Evolutionary conservation across 768 basidiomycete genomes (phyloP).

Genomic region (Piloderma croceum): DNA sequence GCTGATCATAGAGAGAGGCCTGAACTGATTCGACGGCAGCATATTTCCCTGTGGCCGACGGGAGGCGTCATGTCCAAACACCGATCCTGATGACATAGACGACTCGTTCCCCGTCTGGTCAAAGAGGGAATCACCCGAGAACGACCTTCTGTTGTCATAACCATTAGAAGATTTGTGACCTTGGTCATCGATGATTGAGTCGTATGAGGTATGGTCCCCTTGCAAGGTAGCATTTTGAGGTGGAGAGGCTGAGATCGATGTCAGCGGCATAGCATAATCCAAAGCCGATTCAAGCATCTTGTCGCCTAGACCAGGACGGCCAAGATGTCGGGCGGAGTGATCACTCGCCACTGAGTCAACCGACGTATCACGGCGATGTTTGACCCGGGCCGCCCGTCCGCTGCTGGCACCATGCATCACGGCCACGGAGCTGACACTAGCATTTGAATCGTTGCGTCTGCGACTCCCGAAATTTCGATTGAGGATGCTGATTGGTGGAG

Average conservation of each 20-base stretch:
- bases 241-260: conserved; percentile 64
- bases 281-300: conserved; percentile 75
- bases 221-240: conserved; percentile 34
- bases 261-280: conserved; percentile 49
- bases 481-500: conserved; percentile 67
- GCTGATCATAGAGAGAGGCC: conserved; percentile 63
- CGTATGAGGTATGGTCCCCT: conserved; percentile 41
- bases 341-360: conserved; percentile 65
- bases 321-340: conserved; percentile 50
- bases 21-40: conserved; percentile 47
- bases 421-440: conserved; percentile 54
- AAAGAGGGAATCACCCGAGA: conserved; percentile 50
- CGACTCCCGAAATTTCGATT: conserved; percentile 55
- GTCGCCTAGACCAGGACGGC: conserved; percentile 73
- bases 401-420: conserved; percentile 48
- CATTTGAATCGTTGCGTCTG: conserved; percentile 52
- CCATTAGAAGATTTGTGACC: too few relatives aligned
- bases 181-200: conserved; percentile 62
- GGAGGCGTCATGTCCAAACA: conserved; percentile 47
- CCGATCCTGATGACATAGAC: conserved; percentile 51
- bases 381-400: conserved; percentile 55
- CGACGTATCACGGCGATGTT: conserved; percentile 51
- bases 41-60: conserved; percentile 28
- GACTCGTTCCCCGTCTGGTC: conserved; percentile 54
- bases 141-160: conserved; percentile 34